phyloP scores from a whole-genome alignment of 495 filamentous ascomycete genomes.

The Aspergillus diversus region DNA sequence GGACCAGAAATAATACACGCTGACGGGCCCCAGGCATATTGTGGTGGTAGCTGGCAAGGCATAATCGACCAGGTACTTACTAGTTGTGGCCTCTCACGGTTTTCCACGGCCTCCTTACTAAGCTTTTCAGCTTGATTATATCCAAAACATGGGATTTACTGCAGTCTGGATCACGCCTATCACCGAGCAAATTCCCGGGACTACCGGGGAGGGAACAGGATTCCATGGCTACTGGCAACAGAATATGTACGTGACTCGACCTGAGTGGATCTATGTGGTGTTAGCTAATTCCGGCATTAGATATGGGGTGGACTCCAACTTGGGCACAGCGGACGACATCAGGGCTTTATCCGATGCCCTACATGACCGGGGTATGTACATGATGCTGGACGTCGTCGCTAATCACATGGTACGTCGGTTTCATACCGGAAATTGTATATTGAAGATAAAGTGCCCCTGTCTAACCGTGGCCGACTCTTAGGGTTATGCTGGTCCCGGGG shows the following conservation, averaged over 20 bases:
- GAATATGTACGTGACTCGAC: conserved; percentile 50
- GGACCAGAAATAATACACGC: neutral
- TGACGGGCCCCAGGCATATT: conserved; percentile 52
- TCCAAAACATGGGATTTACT: conserved; percentile 78
- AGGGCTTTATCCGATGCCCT: conserved; percentile 59
- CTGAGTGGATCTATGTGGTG: too few relatives aligned
- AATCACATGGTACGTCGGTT: conserved; percentile 73
- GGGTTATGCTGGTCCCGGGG: conserved; percentile 60
- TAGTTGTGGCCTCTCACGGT: neutral
- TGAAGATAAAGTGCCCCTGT: too few relatives aligned
- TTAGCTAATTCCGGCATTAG: conserved; percentile 18
- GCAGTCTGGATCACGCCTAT: conserved; percentile 84
- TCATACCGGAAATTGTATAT: too few relatives aligned
- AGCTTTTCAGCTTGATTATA: conserved; percentile 45
- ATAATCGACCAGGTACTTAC: conserved; percentile 66
- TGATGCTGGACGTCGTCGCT: conserved; percentile 80
- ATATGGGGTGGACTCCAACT: conserved; percentile 64
- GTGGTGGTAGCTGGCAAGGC: conserved; percentile 74
- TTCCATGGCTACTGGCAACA: conserved; percentile 83
- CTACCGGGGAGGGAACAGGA: conserved; percentile 54
- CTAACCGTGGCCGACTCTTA: conserved; percentile 18
- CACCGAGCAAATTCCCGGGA: conserved; percentile 60
- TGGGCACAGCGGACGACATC: conserved; percentile 67
- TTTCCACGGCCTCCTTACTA: neutral
- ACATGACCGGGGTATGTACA: conserved; percentile 67